A percentile compares a stretch with the other conserved stretches of the same genome.
These are phyloP conservation scores for Aspergillus leporis DNA, from an alignment of 495 filamentous ascomycete species.

Conservation along the genomic window DNA sequence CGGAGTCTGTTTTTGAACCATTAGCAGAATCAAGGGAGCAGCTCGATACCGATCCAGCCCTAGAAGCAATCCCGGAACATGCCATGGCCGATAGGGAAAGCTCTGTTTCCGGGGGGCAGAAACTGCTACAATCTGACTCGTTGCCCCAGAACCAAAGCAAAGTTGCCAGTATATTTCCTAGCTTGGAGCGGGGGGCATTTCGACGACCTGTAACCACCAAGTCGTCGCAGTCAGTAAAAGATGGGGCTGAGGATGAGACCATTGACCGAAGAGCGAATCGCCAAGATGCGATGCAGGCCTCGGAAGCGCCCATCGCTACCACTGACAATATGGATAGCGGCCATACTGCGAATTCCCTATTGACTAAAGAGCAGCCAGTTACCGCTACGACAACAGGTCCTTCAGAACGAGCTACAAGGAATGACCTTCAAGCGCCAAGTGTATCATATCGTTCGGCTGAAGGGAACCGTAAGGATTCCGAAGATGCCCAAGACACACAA, in stretches of 20 bases:
- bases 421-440: neutral
- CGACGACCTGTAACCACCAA: conserved; percentile 28
- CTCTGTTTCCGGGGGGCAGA: conserved; percentile 13
- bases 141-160: conserved; percentile 23
- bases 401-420: neutral
- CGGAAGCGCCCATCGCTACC: conserved; percentile 46
- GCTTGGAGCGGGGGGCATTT: conserved; percentile 37
- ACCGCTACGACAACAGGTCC: neutral
- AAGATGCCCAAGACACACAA: conserved; percentile 10
- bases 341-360: conserved; percentile 17
- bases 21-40: neutral
- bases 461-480: neutral
- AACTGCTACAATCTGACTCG: neutral
- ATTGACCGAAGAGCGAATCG: conserved; percentile 41
- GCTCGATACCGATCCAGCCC: conserved; percentile 11
- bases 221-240: conserved; percentile 36
- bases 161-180: conserved; percentile 41
- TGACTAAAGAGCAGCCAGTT: conserved; percentile 10
- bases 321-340: conserved; percentile 19
- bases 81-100: conserved; percentile 11
- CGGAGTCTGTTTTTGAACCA: neutral
- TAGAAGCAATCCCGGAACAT: conserved; percentile 5
- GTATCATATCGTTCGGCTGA: neutral
- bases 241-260: conserved; percentile 52
- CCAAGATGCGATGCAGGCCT: conserved; percentile 52